Conservation (phyloP, 805 yeast genomes). For the Pichia exigua region DNA sequence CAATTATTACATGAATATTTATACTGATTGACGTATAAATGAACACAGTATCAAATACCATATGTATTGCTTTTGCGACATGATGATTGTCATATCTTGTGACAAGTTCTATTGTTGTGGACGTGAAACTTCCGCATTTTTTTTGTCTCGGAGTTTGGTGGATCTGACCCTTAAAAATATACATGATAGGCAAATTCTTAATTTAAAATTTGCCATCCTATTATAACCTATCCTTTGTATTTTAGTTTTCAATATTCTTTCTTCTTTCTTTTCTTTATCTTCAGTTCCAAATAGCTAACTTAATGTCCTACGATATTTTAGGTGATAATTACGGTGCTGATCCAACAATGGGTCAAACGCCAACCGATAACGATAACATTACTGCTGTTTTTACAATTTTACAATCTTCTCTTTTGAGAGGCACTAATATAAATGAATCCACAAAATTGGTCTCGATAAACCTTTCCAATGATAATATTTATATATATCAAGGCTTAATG, state of each 20-base stretch:
- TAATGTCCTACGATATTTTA: background rate
- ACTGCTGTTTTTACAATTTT: background rate
- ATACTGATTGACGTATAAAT: too few relatives aligned
- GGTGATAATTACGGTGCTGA: background rate
- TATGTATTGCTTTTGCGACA: too few relatives aligned
- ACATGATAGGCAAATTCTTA: too few relatives aligned
- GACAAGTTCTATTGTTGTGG: too few relatives aligned
- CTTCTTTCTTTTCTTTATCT: background rate
- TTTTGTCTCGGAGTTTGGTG: too few relatives aligned
- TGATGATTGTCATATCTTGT: too few relatives aligned
- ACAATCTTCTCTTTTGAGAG: conserved; percentile 4
- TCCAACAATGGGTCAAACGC: background rate
- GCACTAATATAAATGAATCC: background rate
- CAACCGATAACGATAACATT: background rate
- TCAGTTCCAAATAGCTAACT: background rate
- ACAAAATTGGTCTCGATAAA: background rate
- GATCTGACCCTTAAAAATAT: too few relatives aligned
- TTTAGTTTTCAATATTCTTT: background rate
- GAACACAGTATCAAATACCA: too few relatives aligned
- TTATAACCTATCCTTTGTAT: background rate
- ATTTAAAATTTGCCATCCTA: background rate
- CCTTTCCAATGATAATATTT: background rate
- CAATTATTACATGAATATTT: too few relatives aligned
- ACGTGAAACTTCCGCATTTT: too few relatives aligned
- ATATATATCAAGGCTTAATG: background rate